phyloP scores from a whole-genome alignment of 2,329 filamentous ascomycete species.

The Aaosphaeria arxii region DNA sequence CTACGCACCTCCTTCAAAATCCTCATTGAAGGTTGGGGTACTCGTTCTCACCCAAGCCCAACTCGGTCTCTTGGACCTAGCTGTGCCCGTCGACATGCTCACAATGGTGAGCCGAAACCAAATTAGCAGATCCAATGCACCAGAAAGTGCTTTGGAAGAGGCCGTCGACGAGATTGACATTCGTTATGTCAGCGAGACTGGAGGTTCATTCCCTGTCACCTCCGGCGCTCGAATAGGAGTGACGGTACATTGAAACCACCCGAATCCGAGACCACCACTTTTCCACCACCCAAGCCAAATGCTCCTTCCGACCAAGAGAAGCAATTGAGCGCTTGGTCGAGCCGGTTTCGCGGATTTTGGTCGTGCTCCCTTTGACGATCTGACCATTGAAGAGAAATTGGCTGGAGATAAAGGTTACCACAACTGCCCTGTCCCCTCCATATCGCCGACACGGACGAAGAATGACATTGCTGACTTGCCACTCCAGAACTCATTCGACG shows the following conservation, averaged over 20 bases:
- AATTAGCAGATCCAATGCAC: conserved; percentile 21
- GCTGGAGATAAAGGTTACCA: conserved; percentile 38
- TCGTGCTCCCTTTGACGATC: conserved; percentile 3
- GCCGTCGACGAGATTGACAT: conserved; percentile 36
- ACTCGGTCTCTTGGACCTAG: conserved; percentile 32
- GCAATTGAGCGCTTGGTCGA: conserved; percentile 23
- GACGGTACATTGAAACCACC: conserved; percentile 22
- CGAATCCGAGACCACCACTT: neutral
- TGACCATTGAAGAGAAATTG: conserved; percentile 32
- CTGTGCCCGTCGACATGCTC: conserved; percentile 27
- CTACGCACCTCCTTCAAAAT: conserved; percentile 31
- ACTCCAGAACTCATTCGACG: conserved; percentile 30
- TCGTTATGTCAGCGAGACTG: conserved; percentile 35
- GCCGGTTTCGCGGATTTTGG: conserved; percentile 32
- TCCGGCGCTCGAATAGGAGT: conserved; percentile 35
- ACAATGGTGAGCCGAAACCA: conserved; percentile 28
- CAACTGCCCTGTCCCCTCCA: conserved; percentile 12
- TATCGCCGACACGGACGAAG: neutral
- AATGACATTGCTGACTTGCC: conserved; percentile 13
- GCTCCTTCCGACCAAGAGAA: conserved; percentile 26
- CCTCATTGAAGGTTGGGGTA: conserved; percentile 32
- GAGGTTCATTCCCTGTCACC: conserved; percentile 34
- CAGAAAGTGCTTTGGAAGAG: conserved; percentile 21
- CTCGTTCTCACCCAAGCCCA: conserved; percentile 25
- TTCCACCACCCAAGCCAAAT: conserved; percentile 12